Evolutionary conservation across 2,329 filamentous ascomycete genomes (phyloP).

Genomic region (Aspergillus sp.): DNA sequence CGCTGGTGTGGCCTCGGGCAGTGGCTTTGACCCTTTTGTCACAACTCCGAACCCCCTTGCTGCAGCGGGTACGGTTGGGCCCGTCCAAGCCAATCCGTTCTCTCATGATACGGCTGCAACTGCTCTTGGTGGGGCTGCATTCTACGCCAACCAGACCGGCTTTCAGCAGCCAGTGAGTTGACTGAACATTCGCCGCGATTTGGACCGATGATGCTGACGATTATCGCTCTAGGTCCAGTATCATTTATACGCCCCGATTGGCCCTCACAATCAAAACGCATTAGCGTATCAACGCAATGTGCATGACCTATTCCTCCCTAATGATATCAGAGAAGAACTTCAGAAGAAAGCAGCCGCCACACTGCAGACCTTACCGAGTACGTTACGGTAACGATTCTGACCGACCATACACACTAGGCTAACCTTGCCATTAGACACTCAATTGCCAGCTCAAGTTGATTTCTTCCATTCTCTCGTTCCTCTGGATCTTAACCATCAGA

Average conservation of each 20-base stretch:
- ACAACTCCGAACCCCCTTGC: conserved; percentile 57
- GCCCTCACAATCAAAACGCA: conserved; percentile 77
- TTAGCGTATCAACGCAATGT: conserved; percentile 81
- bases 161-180: conserved; percentile 64
- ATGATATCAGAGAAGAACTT: conserved; percentile 81
- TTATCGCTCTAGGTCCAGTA: conserved; percentile 66
- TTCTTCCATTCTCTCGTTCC: conserved; percentile 92
- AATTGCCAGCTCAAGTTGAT: conserved; percentile 73
- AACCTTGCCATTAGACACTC: conserved; percentile 51
- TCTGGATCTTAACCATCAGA: conserved; percentile 77
- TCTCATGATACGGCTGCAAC: conserved; percentile 62
- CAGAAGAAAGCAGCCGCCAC: conserved; percentile 86
- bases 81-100: conserved; percentile 70
- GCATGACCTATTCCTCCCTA: conserved; percentile 89
- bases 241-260: conserved; percentile 87
- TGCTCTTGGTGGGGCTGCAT: conserved; percentile 61
- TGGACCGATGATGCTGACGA: neutral
- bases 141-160: conserved; percentile 60
- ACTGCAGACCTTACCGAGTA: conserved; percentile 79
- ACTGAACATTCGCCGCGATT: no score
- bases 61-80: conserved; percentile 43
- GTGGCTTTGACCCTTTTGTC: conserved; percentile 64
- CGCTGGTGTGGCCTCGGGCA: conserved; percentile 49
- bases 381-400: conserved; percentile 24
- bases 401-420: neutral